Evolutionary conservation across 495 filamentous ascomycete genomes (phyloP), one percentile per base, ranked within the genome.

Genomic region (Tirmania nivea): DNA sequence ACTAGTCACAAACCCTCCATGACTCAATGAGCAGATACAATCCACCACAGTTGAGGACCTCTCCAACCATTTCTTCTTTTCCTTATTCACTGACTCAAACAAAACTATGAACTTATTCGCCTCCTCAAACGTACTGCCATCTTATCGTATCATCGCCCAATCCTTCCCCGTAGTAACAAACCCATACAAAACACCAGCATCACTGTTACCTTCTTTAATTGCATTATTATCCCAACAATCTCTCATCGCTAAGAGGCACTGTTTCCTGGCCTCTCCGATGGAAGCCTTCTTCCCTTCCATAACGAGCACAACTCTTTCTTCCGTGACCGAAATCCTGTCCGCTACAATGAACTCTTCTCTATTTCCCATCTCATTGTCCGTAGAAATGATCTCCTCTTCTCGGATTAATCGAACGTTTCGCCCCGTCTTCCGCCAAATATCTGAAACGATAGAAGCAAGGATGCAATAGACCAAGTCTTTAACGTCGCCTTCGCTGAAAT

Each of bases 201-300:
- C 45, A 31, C 7, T 31, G 3, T 31, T 31, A 31, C 25, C 25
- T 0, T 31, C 7, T 31, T 31, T 31, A 3, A 31, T 31, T 7
- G 7, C 25, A 31, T 31, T 31, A 1, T 12, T 55, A 25, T 55
- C 56, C 12, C 53, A 11, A 9, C 51, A 54, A 25, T 35, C 50
- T 20, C 49, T 49, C 55, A 49, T 49, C 11, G 42, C 1, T 6
- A 53, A 48, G 35, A 58, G 39, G 51, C 49, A 47, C 50, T 53
- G 50, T 34, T 49, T 56, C 49, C 52, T 50, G 0, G 49, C 56
- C 34, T 21, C 34, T 53, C 54, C 54, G 10, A 52, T 36, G 35
- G 34, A 56, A 25, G 8, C 42, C 19, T 35, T 31, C 56, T 56
- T 56, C 52, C 34, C 42, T 50, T 53, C 54, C 50, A 31, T 31